A percentile compares a stretch with the other conserved stretches of the same genome.
These are phyloP conservation scores for Tricholoma terreum DNA, from an alignment of 768 basidiomycete genomes.

Conservation along the genomic window DNA sequence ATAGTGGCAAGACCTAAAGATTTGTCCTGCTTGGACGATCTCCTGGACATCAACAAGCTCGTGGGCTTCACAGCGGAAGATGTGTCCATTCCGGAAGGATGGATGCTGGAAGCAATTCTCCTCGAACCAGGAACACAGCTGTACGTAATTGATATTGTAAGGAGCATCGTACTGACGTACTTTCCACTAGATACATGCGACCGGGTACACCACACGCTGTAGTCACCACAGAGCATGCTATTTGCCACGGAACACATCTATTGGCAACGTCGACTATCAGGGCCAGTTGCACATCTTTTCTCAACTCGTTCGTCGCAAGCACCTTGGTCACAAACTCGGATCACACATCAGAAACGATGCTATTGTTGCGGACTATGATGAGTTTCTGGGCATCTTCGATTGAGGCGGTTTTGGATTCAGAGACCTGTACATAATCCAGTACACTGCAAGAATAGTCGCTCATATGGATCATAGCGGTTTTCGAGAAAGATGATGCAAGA, in stretches of 20 bases:
- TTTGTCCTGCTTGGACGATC: not conserved
- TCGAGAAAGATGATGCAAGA: too few relatives aligned
- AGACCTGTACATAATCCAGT: too few relatives aligned
- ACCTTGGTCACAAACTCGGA: not conserved
- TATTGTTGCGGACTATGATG: not conserved
- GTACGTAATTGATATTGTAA: not conserved
- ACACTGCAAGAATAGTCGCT: too few relatives aligned
- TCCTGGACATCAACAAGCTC: not conserved
- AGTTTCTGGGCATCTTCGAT: too few relatives aligned
- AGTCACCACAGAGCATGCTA: not conserved
- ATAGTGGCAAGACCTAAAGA: slow-evolving; percentile 1
- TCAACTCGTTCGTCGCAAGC: not conserved
- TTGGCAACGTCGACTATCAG: not conserved
- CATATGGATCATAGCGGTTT: too few relatives aligned
- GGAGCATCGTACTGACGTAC: too few relatives aligned
- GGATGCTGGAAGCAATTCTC: too few relatives aligned
- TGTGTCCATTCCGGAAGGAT: too few relatives aligned
- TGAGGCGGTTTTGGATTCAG: too few relatives aligned
- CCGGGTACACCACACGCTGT: not conserved
- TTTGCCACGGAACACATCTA: not conserved
- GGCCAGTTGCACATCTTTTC: not conserved
- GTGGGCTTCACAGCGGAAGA: too few relatives aligned
- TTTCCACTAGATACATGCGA: not conserved
- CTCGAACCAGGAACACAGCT: too few relatives aligned
- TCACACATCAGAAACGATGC: not conserved